Base-by-base conservation (phyloP, 2,329 filamentous ascomycete species). In the Claviceps sp. region DNA sequence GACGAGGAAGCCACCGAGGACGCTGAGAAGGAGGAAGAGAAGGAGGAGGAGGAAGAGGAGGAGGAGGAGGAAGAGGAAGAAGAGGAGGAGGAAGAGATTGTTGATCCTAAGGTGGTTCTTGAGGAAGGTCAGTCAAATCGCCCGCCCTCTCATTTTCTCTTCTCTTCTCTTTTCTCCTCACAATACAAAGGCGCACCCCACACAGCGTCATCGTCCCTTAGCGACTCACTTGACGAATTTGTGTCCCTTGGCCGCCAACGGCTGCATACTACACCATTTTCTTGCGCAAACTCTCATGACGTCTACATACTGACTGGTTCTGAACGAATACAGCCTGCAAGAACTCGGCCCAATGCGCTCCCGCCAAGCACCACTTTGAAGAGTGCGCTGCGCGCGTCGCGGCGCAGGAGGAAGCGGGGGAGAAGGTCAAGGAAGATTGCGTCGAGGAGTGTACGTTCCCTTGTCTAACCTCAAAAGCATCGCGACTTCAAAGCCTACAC, bases 361-460 rank as follows among this genome's bases (percentile, higher is more conserved):
- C 85, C 55, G 80, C 81, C 67, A 98, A 97, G 83, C 91, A 97
- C 79, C 93, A 98, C 80, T 97, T 86, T 70, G 91, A 97, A 60
- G 89, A 96, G 75, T 98, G 93, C 71, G 89, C 91, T 62, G 90
- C 95, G 81, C 89, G 93, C 64, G 93, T 98, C 62, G 64, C 69
- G 53, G 60, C 69, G 61, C 68, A 70, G 57, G 81, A 89, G 65
- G 80, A 85, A 61, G 79, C 84, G 58, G 82, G 85, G 62, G 84
- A 76, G 62, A 84, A 76, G 52, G 75, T 84, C 63, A 82, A 87
- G 65, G 93, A 98, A 80, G 90, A 97, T 76, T 98, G 93, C 65
- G 89, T 97, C 61, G 93, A 98, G 78, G 93, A 98, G 78, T 98
- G 93, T 97, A 85, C 73, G 90, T 82, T 51, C 14, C 5, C n/a